Percentiles rank a stretch among this genome's conserved stretches.
phyloP scores from a whole-genome alignment of 148 eudicot genomes.

The Silene latifolia region DNA sequence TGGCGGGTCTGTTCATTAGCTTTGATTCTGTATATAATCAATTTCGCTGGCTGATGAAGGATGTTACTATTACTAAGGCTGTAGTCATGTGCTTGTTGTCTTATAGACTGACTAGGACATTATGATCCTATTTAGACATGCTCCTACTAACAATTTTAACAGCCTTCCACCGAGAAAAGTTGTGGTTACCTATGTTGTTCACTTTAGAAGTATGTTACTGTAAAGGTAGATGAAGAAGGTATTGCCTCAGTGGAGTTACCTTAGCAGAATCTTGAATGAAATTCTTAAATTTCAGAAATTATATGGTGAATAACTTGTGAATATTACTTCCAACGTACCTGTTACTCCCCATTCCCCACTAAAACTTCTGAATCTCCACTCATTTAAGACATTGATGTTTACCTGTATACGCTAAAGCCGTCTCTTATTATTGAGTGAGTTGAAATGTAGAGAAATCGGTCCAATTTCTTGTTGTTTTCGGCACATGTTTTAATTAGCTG shows the following conservation, averaged over 20 bases:
- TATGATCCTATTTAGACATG: too few species aligned
- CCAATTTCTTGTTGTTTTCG: background rate
- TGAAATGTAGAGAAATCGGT: background rate
- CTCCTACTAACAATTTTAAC: background rate
- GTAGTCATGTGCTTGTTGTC: background rate
- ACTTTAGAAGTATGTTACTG: background rate
- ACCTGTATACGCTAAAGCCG: background rate
- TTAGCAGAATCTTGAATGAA: background rate
- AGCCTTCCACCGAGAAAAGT: background rate
- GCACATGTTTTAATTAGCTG: slow-evolving; percentile 1
- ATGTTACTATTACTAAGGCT: background rate
- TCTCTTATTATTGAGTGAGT: background rate
- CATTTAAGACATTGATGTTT: background rate
- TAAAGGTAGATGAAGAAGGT: background rate
- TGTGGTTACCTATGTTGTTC: background rate
- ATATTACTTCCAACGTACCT: background rate
- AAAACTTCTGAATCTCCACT: background rate
- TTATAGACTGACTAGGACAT: background rate
- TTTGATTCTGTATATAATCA: background rate
- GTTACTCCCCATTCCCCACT: background rate
- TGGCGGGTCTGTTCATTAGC: background rate
- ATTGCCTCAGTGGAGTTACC: background rate
- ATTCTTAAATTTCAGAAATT: background rate
- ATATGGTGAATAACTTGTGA: background rate
- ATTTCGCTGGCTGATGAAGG: background rate